Base-by-base conservation (phyloP, 768 basidiomycete genomes). In the Boletus rubescentipes region DNA sequence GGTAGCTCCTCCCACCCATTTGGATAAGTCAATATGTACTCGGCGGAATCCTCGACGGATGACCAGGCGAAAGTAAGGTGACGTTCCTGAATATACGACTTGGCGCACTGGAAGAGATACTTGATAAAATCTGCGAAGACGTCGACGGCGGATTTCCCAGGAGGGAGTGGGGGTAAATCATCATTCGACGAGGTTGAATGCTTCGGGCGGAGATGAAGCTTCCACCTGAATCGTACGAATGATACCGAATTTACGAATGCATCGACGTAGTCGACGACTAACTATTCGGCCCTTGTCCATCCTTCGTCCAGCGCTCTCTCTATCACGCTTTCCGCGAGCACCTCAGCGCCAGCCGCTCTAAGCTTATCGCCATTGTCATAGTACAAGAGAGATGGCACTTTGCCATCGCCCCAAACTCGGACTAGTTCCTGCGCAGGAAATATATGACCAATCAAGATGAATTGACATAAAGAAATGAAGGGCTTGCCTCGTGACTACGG, bases 351-450 rank as follows among this genome's bases (percentile, higher is more conserved):
- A n/a, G 68, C 66, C 0, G 77, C 78, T 35, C 55, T 64, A 9
- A 73, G 60, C 1, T 48, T 46, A 0, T 77, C 78, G 7, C 57
- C 51, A 16, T 55, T 32, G 58, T 77, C 77, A 46, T 80, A 80
- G 53, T 75, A 75, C 8, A 79, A 59, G 36, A 79, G 60, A 1
- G 76, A 75, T 0, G 76, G 77, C 3, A 79, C 75, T 53, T 79
- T 80, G 5, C 72, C 73, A 35, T 75, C 72, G 9, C 73, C 72
- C 5, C 26, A n/a, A n/a, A n/a, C 26, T 26, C 73, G 69, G n/a
- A 68, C 68, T 7, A 69, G 58, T 38, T 72, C 69, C 49, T 76
- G 41, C 2, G 62, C 69, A 3, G 75, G 77, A 49, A 72, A 78
- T 50, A 77, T 79, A 29, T 4, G 32, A 14, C 37, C 1, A 32